These are phyloP conservation scores for Massarina eburnea DNA, from an alignment of 2,329 filamentous ascomycete genomes.

Conservation along the genomic window DNA sequence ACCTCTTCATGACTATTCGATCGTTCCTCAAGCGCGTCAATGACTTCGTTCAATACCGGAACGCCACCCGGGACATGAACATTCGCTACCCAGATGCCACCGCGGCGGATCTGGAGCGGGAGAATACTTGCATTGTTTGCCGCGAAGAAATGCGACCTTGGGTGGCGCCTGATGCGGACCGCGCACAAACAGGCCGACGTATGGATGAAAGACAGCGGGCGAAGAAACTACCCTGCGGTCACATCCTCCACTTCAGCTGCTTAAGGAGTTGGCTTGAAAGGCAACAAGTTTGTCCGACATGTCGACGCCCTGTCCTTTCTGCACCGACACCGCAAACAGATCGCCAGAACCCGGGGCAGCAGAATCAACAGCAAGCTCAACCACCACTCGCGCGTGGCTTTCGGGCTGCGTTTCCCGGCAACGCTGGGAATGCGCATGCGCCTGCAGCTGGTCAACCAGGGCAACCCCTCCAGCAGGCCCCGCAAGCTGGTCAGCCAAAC, in stretches of 20 bases:
- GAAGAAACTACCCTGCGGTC: conserved; percentile 95
- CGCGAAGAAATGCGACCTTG: conserved; percentile 92
- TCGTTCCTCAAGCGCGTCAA: conserved; percentile 89
- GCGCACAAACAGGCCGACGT: conserved; percentile 38
- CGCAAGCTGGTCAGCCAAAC: conserved; percentile 21
- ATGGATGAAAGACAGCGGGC: conserved; percentile 81
- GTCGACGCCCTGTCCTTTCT: conserved; percentile 75
- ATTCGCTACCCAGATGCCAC: conserved; percentile 86
- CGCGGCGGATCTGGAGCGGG: conserved; percentile 76
- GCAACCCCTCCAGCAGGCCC: conserved; percentile 24
- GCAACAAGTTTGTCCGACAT: conserved; percentile 96
- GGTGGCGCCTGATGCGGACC: conserved; percentile 54
- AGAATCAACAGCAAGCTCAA: conserved; percentile 20
- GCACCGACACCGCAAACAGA: conserved; percentile 29
- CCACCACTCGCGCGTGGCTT: conserved; percentile 18
- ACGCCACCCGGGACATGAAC: conserved; percentile 93
- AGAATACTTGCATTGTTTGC: conserved; percentile 97
- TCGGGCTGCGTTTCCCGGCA: conserved; percentile 21
- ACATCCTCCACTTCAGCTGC: conserved; percentile 92
- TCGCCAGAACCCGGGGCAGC: conserved; percentile 27
- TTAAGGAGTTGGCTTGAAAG: conserved; percentile 96
- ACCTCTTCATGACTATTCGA: conserved; percentile 89
- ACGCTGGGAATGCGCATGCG: conserved; percentile 22
- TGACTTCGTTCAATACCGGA: conserved; percentile 85
- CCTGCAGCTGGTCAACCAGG: conserved; percentile 12